Base-by-base conservation (phyloP, 345 rosid species). In the Boechera stricta region DNA sequence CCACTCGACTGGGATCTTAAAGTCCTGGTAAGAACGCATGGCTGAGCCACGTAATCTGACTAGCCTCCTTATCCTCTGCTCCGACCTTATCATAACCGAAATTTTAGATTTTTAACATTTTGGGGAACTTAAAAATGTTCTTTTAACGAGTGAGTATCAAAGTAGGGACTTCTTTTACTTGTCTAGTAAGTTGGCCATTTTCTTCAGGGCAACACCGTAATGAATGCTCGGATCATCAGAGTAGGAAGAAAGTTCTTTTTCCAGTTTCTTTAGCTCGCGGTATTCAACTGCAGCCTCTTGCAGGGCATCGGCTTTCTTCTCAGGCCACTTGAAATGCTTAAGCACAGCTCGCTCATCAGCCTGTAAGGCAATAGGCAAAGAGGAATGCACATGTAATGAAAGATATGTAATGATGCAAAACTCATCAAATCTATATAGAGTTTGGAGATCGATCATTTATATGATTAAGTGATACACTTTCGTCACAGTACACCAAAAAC, bases 261-360 rank as follows among this genome's bases (percentile, higher is more conserved):
- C 97, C 39, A 94, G 67, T 60, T 83, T 77, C 84, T 85, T 91
- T 52, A 94, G 86, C 60, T 83, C 89, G 2, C 91, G 91, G 72
- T 90, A 94, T 73, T 91, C 98, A 35, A 94, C 82, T 13, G 98
- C 89, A 64, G 96, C 97, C 80, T 91, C 98, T 73, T 91, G 82
- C 74, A 94, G 58, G 53, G 94, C 89, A 86, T 94, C 97, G 4
- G 96, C 98, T 83, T 91, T 94, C 72, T 65, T 84, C 85, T 94
- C 98, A 7, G 97, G 98, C 97, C 97, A 94, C 70, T 89, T 87
- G 80, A 94, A 94, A 80, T 94, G 94, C 89, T 94, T 94, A 71
- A 91, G 75, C 65, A 94, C 98, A 53, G 96, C 96, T 73, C 88
- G 83, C 70, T 94, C 97, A 79, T 94, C 98, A 29, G 91, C 94